Evolutionary conservation across 192 early-diverging fungal species (phyloP).

Genomic region (Mortierella claussenii): DNA sequence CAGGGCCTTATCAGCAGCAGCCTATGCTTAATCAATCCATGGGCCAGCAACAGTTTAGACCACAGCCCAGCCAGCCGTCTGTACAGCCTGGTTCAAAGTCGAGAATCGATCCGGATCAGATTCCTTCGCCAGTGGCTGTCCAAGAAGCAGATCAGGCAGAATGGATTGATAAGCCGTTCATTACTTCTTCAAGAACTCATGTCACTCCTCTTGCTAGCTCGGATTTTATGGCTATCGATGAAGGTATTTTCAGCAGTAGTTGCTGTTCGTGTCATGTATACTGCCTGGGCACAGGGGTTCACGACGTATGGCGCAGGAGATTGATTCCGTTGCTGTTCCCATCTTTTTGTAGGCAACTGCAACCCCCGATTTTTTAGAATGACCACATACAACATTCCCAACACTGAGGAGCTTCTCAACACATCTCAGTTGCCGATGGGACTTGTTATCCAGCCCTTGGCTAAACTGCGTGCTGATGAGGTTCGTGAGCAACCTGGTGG

Average conservation of each 20-base stretch:
- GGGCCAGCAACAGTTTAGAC: conserved; percentile 43
- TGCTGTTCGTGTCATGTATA: no score
- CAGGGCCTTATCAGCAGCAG: conserved; percentile 38
- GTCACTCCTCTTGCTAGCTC: conserved; percentile 85
- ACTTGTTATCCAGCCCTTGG: conserved; percentile 92
- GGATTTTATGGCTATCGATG: conserved; percentile 84
- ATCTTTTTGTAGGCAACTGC: conserved; percentile 67
- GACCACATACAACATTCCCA: conserved; percentile 89
- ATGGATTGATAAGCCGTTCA: conserved; percentile 74
- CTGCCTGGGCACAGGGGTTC: no score
- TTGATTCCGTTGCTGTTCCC: not conserved
- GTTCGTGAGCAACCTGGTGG: conserved; percentile 13
- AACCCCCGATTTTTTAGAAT: conserved; percentile 93
- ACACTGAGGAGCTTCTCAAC: conserved; percentile 81
- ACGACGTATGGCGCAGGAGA: not conserved
- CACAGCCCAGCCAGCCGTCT: conserved; percentile 27
- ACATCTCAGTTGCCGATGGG: conserved; percentile 87
- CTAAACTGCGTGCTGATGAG: conserved; percentile 82
- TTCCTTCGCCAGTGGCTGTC: conserved; percentile 89
- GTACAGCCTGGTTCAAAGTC: conserved; percentile 57
- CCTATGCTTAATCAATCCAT: conserved; percentile 43
- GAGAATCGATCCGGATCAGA: conserved; percentile 94
- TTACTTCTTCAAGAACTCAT: conserved; percentile 71
- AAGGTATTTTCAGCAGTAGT: no score
- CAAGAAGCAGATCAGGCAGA: conserved; percentile 83